A percentile compares a stretch with the other conserved stretches of the same genome.
Conservation (phyloP, 331 rosid species). For the Dryas integrifolia region DNA sequence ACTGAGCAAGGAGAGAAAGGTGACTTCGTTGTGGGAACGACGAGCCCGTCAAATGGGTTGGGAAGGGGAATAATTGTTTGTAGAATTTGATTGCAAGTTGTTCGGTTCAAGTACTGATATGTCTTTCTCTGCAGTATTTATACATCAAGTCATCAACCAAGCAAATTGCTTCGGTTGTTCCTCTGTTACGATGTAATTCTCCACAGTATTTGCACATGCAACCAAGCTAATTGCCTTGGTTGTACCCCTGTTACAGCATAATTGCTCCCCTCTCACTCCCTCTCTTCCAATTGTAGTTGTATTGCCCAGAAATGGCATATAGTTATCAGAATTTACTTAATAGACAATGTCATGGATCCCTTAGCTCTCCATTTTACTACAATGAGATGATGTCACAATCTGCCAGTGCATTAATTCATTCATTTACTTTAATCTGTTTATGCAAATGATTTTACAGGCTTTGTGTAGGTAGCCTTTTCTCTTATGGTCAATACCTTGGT, state of each 20-base stretch:
- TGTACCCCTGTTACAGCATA: slow-evolving; percentile 32
- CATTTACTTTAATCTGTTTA: too few relatives aligned
- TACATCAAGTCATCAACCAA: slow-evolving; percentile 36
- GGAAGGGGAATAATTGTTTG: slow-evolving; percentile 56
- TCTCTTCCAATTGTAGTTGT: slow-evolving; percentile 32
- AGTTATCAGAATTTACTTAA: slow-evolving; percentile 33
- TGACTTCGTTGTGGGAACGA: slow-evolving; percentile 67
- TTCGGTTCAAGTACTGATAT: slow-evolving; percentile 20
- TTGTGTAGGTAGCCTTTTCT: too few relatives aligned
- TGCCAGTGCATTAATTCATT: neutral
- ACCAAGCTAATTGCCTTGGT: slow-evolving; percentile 54
- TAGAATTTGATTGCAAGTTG: slow-evolving; percentile 28
- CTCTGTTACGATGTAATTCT: neutral
- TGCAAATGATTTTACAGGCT: too few relatives aligned
- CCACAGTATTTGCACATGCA: slow-evolving; percentile 40
- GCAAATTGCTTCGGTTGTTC: slow-evolving; percentile 50
- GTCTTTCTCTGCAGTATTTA: slow-evolving; percentile 31
- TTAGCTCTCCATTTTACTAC: slow-evolving; percentile 22
- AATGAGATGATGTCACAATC: slow-evolving; percentile 7
- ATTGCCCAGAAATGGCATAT: slow-evolving; percentile 32
- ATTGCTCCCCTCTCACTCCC: slow-evolving; percentile 4
- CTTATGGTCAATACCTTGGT: too few relatives aligned
- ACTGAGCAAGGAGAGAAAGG: slow-evolving; percentile 71
- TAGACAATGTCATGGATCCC: slow-evolving; percentile 36
- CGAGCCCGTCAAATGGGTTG: slow-evolving; percentile 95